Evolutionary conservation across 805 yeast species (phyloP).

Genomic region (Kuraishia cidri): DNA sequence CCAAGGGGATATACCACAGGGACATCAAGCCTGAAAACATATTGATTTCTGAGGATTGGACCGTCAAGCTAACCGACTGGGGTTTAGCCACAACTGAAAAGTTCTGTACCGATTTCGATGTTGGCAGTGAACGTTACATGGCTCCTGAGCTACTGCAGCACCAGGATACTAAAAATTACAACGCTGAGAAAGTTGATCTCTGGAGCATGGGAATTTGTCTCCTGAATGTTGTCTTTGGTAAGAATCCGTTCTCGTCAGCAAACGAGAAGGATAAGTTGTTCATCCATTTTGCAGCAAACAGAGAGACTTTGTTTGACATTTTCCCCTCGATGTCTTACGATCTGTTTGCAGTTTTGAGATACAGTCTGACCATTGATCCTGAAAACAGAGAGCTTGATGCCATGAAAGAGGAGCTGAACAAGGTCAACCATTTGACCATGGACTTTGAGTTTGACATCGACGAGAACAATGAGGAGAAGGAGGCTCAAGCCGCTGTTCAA

Average conservation of each 20-base stretch:
- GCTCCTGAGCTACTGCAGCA: constrained; percentile 34
- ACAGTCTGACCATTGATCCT: constrained; percentile 79
- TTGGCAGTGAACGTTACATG: constrained; percentile 55
- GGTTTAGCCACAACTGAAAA: constrained; percentile 44
- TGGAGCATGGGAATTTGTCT: constrained; percentile 49
- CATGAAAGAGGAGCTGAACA: constrained; percentile 52
- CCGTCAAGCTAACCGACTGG: constrained; percentile 65
- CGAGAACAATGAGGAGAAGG: constrained; percentile 1
- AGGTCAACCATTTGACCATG: constrained; percentile 63
- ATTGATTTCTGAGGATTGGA: constrained; percentile 38
- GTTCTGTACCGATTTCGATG: constrained; percentile 24
- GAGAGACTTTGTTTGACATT: constrained; percentile 87
- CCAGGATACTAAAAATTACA: constrained; percentile 16
- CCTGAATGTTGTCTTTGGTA: constrained; percentile 40
- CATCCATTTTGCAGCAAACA: constrained; percentile 74
- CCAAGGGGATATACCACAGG: constrained; percentile 53
- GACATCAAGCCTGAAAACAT: constrained; percentile 73
- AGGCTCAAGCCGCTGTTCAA: neutral
- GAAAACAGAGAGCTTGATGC: constrained; percentile 60
- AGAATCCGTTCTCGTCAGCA: constrained; percentile 40
- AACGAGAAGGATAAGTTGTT: constrained; percentile 56
- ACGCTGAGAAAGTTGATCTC: constrained; percentile 37
- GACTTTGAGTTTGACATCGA: constrained; percentile 55
- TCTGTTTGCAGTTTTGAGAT: constrained; percentile 75
- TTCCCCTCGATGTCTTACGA: constrained; percentile 86